phyloP scores from a whole-genome alignment of 805 yeast genomes.

The Ogataea angusta region DNA sequence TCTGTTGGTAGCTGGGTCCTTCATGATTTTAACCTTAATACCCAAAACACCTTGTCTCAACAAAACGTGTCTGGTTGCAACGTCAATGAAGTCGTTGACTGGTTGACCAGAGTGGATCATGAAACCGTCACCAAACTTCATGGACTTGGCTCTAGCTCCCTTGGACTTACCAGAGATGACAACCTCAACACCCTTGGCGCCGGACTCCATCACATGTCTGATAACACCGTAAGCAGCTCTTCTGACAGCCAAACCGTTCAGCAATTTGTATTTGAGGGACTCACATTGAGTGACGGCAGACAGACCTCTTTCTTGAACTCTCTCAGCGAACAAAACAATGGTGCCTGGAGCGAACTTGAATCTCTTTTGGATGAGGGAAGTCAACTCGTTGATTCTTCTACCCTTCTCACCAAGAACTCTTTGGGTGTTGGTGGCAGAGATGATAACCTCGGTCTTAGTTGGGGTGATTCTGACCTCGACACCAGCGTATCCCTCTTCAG shows the following conservation, averaged over 20 bases:
- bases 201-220: slow-evolving; percentile 99
- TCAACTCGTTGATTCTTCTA: slow-evolving; percentile 98
- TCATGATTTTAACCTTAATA: slow-evolving; percentile 99
- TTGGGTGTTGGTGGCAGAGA: slow-evolving; percentile 98
- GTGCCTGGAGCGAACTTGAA: slow-evolving; percentile 94
- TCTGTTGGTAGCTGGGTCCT: slow-evolving; percentile 89
- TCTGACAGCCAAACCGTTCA: slow-evolving; percentile 98
- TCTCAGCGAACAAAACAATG: slow-evolving; percentile 94
- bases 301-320: slow-evolving; percentile 99
- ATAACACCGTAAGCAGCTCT: slow-evolving; percentile 99
- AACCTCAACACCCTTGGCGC: slow-evolving; percentile 99
- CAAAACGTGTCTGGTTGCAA: slow-evolving; percentile 98
- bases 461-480: slow-evolving; percentile 99
- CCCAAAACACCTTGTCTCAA: slow-evolving; percentile 99
- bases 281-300: slow-evolving; percentile 99
- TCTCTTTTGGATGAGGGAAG: slow-evolving; percentile 97
- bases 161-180: slow-evolving; percentile 99
- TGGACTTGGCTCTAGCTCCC: slow-evolving; percentile 99
- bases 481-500: slow-evolving; percentile 99
- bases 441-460: slow-evolving; percentile 95
- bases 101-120: slow-evolving; percentile 99
- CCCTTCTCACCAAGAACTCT: slow-evolving; percentile 99
- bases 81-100: slow-evolving; percentile 96
- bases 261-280: slow-evolving; percentile 95
- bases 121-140: slow-evolving; percentile 99